A percentile compares a stretch with the other conserved stretches of the same genome.
Evolutionary conservation across 2,329 filamentous ascomycete species (phyloP).

Genomic region (Fusarium temperatum): DNA sequence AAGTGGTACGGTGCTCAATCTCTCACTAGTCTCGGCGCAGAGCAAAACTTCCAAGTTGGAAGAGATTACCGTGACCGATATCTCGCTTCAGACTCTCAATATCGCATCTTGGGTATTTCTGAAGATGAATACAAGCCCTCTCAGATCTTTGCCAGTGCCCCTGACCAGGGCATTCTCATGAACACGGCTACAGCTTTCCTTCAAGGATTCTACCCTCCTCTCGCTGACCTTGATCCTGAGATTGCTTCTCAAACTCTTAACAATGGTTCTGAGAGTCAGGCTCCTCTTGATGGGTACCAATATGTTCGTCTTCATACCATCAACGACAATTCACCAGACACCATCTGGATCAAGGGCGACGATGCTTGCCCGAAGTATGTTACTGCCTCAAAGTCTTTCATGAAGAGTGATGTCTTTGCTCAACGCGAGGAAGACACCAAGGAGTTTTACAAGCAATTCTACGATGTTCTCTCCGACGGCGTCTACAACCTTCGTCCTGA

Average conservation of each 20-base stretch:
- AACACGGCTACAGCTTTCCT: slow-evolving; percentile 50
- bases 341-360: slow-evolving; percentile 51
- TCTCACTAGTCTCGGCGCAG: slow-evolving; percentile 48
- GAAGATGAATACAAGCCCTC: slow-evolving; percentile 45
- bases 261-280: slow-evolving; percentile 43
- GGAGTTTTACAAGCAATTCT: slow-evolving; percentile 45
- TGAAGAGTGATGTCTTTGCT: slow-evolving; percentile 41
- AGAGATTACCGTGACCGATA: slow-evolving; percentile 37
- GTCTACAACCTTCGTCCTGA: slow-evolving; percentile 46
- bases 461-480: slow-evolving; percentile 40
- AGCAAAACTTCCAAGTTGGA: slow-evolving; percentile 45
- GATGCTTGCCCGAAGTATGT: slow-evolving; percentile 46
- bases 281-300: slow-evolving; percentile 48
- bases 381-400: slow-evolving; percentile 40
- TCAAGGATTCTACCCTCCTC: slow-evolving; percentile 48
- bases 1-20: slow-evolving; percentile 48
- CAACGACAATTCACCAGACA: slow-evolving; percentile 46
- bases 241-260: slow-evolving; percentile 44
- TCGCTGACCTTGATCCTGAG: slow-evolving; percentile 39
- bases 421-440: slow-evolving; percentile 41
- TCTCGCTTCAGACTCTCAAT: slow-evolving; percentile 38
- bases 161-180: slow-evolving; percentile 46
- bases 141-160: slow-evolving; percentile 47
- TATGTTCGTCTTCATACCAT: slow-evolving; percentile 46
- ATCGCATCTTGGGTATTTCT: slow-evolving; percentile 47